Base-by-base conservation (phyloP, 768 basidiomycete species). In the Kwoniella sp. region DNA sequence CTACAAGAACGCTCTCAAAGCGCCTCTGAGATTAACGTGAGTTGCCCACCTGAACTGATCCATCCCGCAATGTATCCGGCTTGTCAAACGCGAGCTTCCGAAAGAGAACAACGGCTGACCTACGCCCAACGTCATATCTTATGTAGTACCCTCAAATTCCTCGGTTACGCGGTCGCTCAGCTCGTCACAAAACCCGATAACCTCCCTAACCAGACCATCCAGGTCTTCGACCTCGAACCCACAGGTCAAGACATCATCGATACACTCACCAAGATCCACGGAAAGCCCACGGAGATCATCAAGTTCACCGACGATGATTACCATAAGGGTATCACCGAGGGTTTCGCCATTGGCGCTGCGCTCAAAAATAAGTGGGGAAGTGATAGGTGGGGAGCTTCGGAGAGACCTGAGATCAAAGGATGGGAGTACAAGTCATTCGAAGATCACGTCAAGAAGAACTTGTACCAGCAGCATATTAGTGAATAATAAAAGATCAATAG, bases 201-300 rank as follows among this genome's bases (percentile, higher is more conserved):
- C 12, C 44, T 58, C 51, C 48, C 57, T 10, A 46, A 54, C 30
- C 25, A 53, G 30, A 50, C 48, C 17, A 33, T 48, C 48, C 36
- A 51, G 17, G 10, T 64, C 13, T 53, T 36, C 57, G 56, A 64
- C 27, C n/a, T 40, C 56, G 21, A 9, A 2, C 49, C 51, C 3
- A 64, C 63, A 25, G 58, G 60, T 26, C 21, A 51, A 24, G 27
- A 62, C 13, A 47, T 67, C 27, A 25, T 60, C 21, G 60, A 57
- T 13, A 46, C 46, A 5, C 25, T 67, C 22, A 59, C 55, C 27
- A 58, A 63, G n/a, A 27, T 67, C 33, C 60, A 67, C 40, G 60
- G 60, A 25, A 53, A 57, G 26, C 27, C 46, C 5, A 46, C 66
- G 1, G 30, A 58, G 25, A 27, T 68, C 24, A 30, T 49, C 6